These are phyloP conservation scores for Gaultheria prostrata DNA, from an alignment of 148 eudicot species.

Conservation along the genomic window DNA sequence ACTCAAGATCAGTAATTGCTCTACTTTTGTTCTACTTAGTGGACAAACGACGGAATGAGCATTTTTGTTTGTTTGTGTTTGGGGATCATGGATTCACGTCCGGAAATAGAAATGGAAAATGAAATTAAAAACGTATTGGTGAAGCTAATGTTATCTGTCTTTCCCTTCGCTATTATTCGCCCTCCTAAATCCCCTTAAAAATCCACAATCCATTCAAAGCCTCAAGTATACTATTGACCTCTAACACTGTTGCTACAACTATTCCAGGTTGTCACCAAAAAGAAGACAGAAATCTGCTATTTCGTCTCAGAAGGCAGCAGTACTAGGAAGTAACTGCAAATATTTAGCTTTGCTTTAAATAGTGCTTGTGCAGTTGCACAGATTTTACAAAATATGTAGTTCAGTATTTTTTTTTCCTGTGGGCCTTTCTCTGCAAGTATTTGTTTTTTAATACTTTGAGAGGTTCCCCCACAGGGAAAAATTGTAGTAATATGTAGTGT, in stretches of 20 bases:
- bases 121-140: neutral
- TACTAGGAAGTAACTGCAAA: slow-evolving; percentile 10
- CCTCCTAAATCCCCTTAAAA: neutral
- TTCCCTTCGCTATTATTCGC: neutral
- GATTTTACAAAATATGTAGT: neutral
- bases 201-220: neutral
- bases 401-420: neutral
- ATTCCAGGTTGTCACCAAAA: slow-evolving; percentile 32
- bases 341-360: neutral
- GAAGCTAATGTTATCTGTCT: neutral
- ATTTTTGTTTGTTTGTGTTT: neutral
- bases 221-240: neutral
- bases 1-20: neutral
- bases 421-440: neutral
- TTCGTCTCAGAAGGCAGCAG: slow-evolving; percentile 25
- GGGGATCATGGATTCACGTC: neutral
- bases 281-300: slow-evolving; percentile 21
- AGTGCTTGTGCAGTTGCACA: neutral
- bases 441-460: neutral
- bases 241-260: neutral
- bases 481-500: too few relatives aligned
- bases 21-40: neutral
- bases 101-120: neutral
- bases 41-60: too few relatives aligned
- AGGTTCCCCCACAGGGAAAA: neutral